Evolutionary conservation across 495 filamentous ascomycete genomes (phyloP).

Genomic region (Achaetomiella virescens): DNA sequence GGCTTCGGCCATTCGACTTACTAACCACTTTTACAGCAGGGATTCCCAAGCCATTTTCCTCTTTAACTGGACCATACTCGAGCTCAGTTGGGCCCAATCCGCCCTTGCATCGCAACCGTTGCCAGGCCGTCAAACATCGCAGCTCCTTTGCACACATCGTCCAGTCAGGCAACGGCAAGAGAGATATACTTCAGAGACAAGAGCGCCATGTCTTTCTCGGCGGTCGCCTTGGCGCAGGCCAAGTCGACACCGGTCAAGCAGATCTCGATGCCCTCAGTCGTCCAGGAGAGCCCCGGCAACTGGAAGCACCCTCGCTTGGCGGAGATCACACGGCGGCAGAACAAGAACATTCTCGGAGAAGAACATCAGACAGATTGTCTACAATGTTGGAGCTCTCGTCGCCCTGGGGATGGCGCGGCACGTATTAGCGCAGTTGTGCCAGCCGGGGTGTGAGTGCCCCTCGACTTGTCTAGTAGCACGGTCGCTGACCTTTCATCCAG

Average conservation of each 20-base stretch:
- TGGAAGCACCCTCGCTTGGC: constrained; percentile 81
- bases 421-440: constrained; percentile 22
- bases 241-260: constrained; percentile 41
- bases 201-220: constrained; percentile 17
- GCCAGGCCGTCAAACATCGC: not conserved
- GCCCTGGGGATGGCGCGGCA: constrained; percentile 33
- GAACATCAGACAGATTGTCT: constrained; percentile 58
- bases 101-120: not conserved
- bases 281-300: constrained; percentile 56
- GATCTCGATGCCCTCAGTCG: constrained; percentile 30
- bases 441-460: constrained; percentile 17
- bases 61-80: not conserved
- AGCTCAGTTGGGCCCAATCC: not conserved
- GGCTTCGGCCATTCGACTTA: constrained; percentile 21
- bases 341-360: constrained; percentile 66
- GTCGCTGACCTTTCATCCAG: constrained; percentile 6
- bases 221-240: constrained; percentile 14
- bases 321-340: constrained; percentile 70
- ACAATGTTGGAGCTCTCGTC: constrained; percentile 55
- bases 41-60: not conserved
- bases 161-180: not conserved
- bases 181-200: constrained; percentile 1
- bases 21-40: constrained; percentile 18
- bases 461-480: not conserved
- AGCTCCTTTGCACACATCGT: not conserved